Base-by-base conservation (phyloP, 2,329 filamentous ascomycete species). In the Malbranchea zuffiana region DNA sequence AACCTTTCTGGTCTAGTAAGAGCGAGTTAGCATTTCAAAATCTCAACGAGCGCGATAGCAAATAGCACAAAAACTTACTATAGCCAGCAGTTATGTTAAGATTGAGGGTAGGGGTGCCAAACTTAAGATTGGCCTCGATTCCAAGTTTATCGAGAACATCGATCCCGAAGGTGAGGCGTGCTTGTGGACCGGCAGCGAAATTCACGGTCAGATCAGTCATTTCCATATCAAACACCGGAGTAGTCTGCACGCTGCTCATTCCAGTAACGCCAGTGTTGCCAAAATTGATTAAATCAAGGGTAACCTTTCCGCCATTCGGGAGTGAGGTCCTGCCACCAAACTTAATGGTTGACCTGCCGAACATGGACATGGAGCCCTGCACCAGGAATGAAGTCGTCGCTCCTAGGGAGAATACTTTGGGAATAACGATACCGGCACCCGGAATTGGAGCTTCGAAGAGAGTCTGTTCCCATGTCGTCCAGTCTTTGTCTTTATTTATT, bases 101-200 rank as follows among this genome's bases (percentile, higher is more conserved):
- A 25, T 40, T 41, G 31, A 44, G 26, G 1, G 18, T 35, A 3
- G 42, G 42, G 3, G 37, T 13, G 21, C 42, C 42, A 17, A 44
- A 38, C 12, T 35, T 37, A 11, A 44, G 3, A 6, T 33, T 37
- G n/a, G 40, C 42, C 17, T 44, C 42, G 12, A 40, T 33, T 13
- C 39, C 40, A 21, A 23, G 26, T n/a, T 29, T 31, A 8, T 32
- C 36, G n/a, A 44, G 42, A 25, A 55, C 37, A 13, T 51, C 49
- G n/a, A 51, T 32, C 8, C 49, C 51, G 25, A 52, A 46, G 5
- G 48, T 48, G 13, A 55, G 34, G n/a, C 45, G 42, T 2, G 50
- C 42, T 19, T 48, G 44, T 13, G 50, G 47, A 25, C 48, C 44
- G 11, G 45, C 50, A 8, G 40, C 37, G 11, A 49, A 32, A 15